phyloP scores from a whole-genome alignment of 2,329 filamentous ascomycete genomes.

The Ceratocystis colombiana region DNA sequence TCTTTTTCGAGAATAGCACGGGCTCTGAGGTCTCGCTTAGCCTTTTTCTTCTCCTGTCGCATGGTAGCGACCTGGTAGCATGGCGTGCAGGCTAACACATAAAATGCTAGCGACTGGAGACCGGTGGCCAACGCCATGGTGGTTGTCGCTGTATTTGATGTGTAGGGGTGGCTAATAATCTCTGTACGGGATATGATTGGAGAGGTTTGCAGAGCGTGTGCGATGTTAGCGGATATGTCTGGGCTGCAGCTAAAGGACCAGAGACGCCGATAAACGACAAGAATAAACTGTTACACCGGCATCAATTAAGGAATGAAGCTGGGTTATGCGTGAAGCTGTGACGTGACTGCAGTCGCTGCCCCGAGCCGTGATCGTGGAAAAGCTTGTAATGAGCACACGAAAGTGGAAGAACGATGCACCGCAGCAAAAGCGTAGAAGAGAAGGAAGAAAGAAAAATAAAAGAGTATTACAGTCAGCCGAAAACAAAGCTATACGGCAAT shows the following conservation, averaged over 20 bases:
- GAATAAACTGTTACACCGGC: conserved; percentile 19
- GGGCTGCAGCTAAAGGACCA: neutral
- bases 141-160: conserved; percentile 32
- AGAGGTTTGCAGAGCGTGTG: too few species aligned
- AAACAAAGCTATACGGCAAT: neutral
- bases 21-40: conserved; percentile 55
- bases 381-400: neutral
- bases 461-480: neutral
- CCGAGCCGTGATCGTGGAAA: neutral
- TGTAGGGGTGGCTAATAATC: neutral
- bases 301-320: conserved; percentile 4
- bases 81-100: conserved; percentile 65
- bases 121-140: conserved; percentile 44
- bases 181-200: too few species aligned
- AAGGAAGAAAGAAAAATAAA: neutral
- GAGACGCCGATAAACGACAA: conserved; percentile 21
- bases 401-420: neutral
- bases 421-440: neutral
- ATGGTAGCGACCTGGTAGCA: conserved; percentile 63
- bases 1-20: conserved; percentile 56
- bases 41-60: conserved; percentile 59
- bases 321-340: neutral
- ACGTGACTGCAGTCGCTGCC: neutral
- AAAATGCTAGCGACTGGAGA: conserved; percentile 68
- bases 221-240: too few species aligned